Percentiles rank a stretch among this genome's conserved stretches.
Conservation (phyloP, 2,329 filamentous ascomycete genomes). For the Exophiala lecanii-corni region DNA sequence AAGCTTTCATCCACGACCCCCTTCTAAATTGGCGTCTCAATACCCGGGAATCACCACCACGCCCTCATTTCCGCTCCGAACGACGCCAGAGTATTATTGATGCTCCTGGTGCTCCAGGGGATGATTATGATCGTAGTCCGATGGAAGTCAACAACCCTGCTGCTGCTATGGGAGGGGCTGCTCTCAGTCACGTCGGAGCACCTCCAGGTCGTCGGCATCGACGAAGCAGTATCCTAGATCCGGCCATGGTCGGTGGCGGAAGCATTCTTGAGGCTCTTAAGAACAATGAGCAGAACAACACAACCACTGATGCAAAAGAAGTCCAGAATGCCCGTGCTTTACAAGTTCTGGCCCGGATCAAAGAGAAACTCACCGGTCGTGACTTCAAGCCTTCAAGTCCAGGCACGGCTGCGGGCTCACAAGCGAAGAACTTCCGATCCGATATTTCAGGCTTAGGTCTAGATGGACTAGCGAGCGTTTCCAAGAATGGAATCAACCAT, state of each 20-base stretch:
- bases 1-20: slow-evolving; percentile 99
- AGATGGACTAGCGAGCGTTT: slow-evolving; percentile 4
- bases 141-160: slow-evolving; percentile 30
- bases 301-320: slow-evolving; percentile 51
- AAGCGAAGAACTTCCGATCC: slow-evolving; percentile 42
- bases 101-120: slow-evolving; percentile 28
- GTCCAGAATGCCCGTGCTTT: slow-evolving; percentile 89
- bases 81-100: slow-evolving; percentile 57
- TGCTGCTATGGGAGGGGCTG: slow-evolving; percentile 52
- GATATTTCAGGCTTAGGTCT: slow-evolving; percentile 18
- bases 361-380: slow-evolving; percentile 89
- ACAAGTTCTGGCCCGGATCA: slow-evolving; percentile 84
- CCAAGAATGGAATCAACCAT: neutral
- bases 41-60: slow-evolving; percentile 56
- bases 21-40: slow-evolving; percentile 91
- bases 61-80: slow-evolving; percentile 57
- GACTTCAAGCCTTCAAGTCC: slow-evolving; percentile 71
- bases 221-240: slow-evolving; percentile 65
- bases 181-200: slow-evolving; percentile 29
- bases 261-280: slow-evolving; percentile 42
- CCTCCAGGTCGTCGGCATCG: slow-evolving; percentile 46
- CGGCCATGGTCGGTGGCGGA: slow-evolving; percentile 28
- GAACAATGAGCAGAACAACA: slow-evolving; percentile 31
- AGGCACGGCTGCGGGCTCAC: slow-evolving; percentile 30
- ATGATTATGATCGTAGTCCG: slow-evolving; percentile 25